Evolutionary conservation across 495 filamentous ascomycete species (phyloP).

Genomic region (Cercophora samala): DNA sequence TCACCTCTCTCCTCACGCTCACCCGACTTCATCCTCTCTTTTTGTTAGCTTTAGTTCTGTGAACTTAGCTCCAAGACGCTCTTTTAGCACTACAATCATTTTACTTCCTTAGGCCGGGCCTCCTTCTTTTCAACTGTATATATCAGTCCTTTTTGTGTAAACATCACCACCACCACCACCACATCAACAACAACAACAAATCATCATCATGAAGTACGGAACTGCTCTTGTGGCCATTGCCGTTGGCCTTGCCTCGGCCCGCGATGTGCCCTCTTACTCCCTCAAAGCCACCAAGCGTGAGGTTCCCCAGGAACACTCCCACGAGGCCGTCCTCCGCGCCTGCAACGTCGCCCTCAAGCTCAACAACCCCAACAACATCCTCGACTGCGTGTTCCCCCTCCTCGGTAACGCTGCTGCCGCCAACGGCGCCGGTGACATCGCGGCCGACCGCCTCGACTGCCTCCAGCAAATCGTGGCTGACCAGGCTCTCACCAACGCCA

Average conservation of each 20-base stretch:
- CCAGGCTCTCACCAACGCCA: constrained; percentile 68
- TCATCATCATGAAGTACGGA: constrained; percentile 49
- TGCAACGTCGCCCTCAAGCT: constrained; percentile 47
- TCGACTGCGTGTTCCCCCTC: constrained; percentile 60
- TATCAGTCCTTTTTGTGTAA: constrained; percentile 10
- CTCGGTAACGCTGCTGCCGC: constrained; percentile 60
- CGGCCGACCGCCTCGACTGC: constrained; percentile 53
- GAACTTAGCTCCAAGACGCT: constrained; percentile 44
- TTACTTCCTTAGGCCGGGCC: constrained; percentile 40
- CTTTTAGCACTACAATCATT: constrained; percentile 31
- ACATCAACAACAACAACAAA: constrained; percentile 33
- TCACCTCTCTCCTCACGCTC: constrained; percentile 32
- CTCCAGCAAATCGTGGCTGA: constrained; percentile 65
- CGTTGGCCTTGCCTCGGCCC: constrained; percentile 31
- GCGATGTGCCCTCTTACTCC: constrained; percentile 30
- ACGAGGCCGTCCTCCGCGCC: constrained; percentile 51
- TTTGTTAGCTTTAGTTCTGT: constrained; percentile 42
- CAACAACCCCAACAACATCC: constrained; percentile 60
- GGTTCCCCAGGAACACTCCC: constrained; percentile 63
- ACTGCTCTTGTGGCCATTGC: constrained; percentile 34
- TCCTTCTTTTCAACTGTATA: constrained; percentile 25
- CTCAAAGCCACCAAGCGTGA: constrained; percentile 46
- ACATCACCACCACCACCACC: constrained; percentile 32
- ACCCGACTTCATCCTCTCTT: constrained; percentile 38
- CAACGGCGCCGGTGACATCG: constrained; percentile 53